Evolutionary conservation across 1,284 basidiomycete genomes (phyloP).

Genomic region (Tilletia caries): DNA sequence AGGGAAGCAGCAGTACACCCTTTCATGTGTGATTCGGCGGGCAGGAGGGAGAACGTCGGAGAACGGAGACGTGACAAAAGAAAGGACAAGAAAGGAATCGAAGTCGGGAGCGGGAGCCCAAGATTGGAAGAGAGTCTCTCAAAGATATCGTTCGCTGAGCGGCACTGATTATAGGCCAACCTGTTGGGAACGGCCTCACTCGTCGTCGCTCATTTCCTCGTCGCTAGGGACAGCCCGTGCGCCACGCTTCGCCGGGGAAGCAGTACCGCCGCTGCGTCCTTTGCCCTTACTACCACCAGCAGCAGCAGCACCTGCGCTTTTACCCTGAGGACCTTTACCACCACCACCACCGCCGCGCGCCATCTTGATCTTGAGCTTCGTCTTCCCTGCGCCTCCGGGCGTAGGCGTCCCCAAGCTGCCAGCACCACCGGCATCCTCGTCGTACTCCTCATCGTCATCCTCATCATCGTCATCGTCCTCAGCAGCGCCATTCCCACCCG

Average conservation of each 20-base stretch:
- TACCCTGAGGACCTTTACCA: too few species aligned
- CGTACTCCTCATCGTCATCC: background rate
- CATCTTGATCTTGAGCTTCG: constrained; percentile 14
- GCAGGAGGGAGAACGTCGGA: background rate
- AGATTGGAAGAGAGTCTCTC: too few species aligned
- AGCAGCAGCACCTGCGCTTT: background rate
- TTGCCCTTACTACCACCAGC: background rate
- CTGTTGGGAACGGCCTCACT: background rate
- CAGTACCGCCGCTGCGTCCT: background rate
- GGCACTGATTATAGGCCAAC: too few species aligned
- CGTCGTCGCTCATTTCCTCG: constrained; percentile 13
- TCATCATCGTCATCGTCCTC: constrained; percentile 15
- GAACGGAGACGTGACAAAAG: background rate
- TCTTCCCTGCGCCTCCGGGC: background rate
- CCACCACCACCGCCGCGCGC: background rate
- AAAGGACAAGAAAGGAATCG: too few species aligned
- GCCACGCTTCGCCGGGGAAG: background rate
- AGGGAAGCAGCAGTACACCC: too few species aligned
- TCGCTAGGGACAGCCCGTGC: background rate
- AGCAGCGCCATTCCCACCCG: background rate
- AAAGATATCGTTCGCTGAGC: too few species aligned
- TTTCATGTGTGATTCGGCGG: too few species aligned
- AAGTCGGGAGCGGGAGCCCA: too few species aligned
- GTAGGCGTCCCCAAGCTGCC: background rate
- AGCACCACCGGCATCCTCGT: background rate